Conservation (phyloP, 139 green algal species). For the Chlorella sorokiniana region DNA sequence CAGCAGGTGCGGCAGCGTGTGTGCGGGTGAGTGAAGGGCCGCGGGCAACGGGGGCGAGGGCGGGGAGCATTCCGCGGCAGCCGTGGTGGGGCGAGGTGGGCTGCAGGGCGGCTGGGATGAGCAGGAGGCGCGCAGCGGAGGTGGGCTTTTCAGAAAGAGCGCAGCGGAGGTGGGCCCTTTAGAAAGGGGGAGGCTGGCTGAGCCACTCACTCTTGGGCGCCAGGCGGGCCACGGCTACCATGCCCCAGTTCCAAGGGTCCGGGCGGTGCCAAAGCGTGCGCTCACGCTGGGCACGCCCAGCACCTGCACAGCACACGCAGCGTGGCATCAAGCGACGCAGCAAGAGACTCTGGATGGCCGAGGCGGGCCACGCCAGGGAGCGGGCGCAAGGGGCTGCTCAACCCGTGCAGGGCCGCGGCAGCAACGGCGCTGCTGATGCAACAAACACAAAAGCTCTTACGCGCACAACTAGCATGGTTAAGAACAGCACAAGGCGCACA, state of each 20-base stretch:
- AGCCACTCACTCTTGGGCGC: slow-evolving; percentile 53
- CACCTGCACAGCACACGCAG: slow-evolving; percentile 39
- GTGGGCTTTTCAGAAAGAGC: background rate
- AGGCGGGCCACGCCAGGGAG: no score
- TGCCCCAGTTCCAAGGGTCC: slow-evolving; percentile 90
- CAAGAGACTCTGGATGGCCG: no score
- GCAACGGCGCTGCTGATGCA: no score
- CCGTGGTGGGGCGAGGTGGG: no score
- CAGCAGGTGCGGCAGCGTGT: background rate
- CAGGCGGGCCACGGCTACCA: slow-evolving; percentile 80
- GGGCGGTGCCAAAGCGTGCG: slow-evolving; percentile 94
- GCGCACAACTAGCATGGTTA: no score
- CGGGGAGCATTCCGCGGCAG: no score
- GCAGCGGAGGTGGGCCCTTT: background rate
- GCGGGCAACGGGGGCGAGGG: background rate
- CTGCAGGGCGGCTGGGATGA: no score
- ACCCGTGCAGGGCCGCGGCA: no score
- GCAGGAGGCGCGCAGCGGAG: background rate
- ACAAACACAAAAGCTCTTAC: no score
- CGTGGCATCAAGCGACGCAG: no score
- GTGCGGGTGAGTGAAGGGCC: background rate
- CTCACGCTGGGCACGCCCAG: slow-evolving; percentile 79
- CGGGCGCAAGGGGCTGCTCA: no score
- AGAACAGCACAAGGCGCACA: background rate
- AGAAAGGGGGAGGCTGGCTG: background rate